Conservation (phyloP, 345 rosid genomes). For the Euclidium syriacum region DNA sequence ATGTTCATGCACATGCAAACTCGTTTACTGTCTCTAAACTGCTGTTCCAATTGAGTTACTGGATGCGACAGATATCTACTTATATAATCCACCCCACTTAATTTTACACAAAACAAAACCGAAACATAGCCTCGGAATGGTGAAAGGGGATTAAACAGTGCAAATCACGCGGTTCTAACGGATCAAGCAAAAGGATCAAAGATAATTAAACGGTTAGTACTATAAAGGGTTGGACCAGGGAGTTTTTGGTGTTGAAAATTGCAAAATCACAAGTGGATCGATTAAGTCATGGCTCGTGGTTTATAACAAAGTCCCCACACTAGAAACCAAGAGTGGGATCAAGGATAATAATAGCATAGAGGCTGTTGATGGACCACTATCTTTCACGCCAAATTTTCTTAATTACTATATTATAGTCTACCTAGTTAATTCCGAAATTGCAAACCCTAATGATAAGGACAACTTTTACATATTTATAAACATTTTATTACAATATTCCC, state of each 20-base stretch:
- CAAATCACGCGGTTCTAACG: too few species aligned
- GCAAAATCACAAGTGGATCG: neutral
- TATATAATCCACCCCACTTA: neutral
- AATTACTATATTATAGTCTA: neutral
- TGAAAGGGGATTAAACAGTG: too few species aligned
- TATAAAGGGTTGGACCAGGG: neutral
- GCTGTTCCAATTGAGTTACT: neutral
- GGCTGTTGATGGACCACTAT: slow-evolving; percentile 17
- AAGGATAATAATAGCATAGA: slow-evolving; percentile 3
- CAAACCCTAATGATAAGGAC: neutral
- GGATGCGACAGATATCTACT: slow-evolving; percentile 7
- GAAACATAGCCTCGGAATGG: too few species aligned
- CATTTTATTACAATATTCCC: too few species aligned
- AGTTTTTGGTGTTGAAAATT: neutral
- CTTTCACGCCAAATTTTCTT: slow-evolving; percentile 14
- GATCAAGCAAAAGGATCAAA: too few species aligned
- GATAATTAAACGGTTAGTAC: too few species aligned
- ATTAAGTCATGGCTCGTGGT: neutral
- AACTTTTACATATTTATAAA: neutral
- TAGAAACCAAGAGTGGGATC: slow-evolving; percentile 8
- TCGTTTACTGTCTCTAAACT: neutral
- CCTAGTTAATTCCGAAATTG: neutral
- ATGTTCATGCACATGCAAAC: slow-evolving; percentile 22
- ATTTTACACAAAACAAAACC: neutral
- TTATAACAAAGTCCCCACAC: slow-evolving; percentile 13